A percentile compares a stretch with the other conserved stretches of the same genome.
Evolutionary conservation across 208 protist genomes (phyloP).

Genomic region (Angomonas desouzai): DNA sequence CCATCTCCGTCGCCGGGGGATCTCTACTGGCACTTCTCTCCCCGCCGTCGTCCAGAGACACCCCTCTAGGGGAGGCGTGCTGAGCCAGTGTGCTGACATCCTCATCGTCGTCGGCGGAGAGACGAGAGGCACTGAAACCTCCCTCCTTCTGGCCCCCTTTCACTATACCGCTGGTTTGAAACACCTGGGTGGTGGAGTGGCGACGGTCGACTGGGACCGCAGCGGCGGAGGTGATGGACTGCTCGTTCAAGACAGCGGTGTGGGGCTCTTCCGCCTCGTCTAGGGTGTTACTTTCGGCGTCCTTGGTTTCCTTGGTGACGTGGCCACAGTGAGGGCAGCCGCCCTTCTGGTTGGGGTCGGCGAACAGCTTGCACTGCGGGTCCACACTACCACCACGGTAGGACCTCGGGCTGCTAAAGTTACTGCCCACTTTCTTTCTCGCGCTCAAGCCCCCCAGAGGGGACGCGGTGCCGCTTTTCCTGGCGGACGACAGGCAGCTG

Average conservation of each 20-base stretch:
- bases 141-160: background rate
- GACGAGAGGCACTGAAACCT: background rate
- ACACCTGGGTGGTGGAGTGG: background rate
- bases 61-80: background rate
- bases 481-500: background rate
- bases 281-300: background rate
- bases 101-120: background rate
- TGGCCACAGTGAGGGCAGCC: constrained; percentile 5
- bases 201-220: background rate
- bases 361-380: constrained; percentile 9
- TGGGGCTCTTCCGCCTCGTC: background rate
- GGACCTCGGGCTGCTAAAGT: background rate
- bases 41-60: background rate
- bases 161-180: background rate
- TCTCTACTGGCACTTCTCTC: too few species aligned
- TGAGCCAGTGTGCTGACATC: background rate
- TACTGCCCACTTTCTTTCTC: background rate
- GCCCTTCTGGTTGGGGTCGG: background rate
- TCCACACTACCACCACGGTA: background rate
- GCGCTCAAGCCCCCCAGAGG: background rate
- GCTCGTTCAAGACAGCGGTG: background rate
- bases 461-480: background rate
- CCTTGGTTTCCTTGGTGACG: background rate
- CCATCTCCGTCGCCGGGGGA: background rate
- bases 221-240: background rate